Conservation (phyloP, 495 filamentous ascomycete genomes). For the Neurospora sp. region DNA sequence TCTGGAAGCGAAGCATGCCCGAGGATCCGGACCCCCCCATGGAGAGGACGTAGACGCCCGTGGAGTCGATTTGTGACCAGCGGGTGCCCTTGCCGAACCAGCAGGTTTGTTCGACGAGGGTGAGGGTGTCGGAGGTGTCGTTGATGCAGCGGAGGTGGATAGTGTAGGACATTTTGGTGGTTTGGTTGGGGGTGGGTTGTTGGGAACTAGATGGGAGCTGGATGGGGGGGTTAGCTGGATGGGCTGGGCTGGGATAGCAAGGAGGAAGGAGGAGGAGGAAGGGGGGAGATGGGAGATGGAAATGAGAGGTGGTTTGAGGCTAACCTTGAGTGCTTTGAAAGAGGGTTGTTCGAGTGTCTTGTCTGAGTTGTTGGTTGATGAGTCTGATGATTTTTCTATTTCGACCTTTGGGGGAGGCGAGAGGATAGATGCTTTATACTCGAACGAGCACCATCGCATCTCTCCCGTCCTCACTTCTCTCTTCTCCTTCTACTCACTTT, state of each 20-base stretch:
- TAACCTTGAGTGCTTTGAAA: background rate
- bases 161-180: slow-evolving; percentile 1
- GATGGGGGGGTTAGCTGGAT: background rate
- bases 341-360: background rate
- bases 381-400: background rate
- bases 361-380: background rate
- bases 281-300: background rate
- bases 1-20: slow-evolving; percentile 3
- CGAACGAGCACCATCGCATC: background rate
- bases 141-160: slow-evolving; percentile 3
- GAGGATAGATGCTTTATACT: background rate
- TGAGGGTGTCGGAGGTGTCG: background rate
- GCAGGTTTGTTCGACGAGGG: slow-evolving; percentile 1
- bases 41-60: background rate
- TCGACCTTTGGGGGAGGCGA: background rate
- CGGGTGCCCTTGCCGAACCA: slow-evolving; percentile 1
- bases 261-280: background rate
- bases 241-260: background rate
- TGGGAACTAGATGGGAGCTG: background rate
- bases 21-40: background rate
- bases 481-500: too few species aligned
- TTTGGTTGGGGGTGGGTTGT: background rate
- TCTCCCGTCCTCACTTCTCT: too few species aligned
- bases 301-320: background rate
- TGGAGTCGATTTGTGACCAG: background rate